Percentiles rank a stretch among this genome's conserved stretches.
These are phyloP conservation scores for Phytophthora ohioensis DNA, from an alignment of 352 stramenopile species.

Conservation along the genomic window DNA sequence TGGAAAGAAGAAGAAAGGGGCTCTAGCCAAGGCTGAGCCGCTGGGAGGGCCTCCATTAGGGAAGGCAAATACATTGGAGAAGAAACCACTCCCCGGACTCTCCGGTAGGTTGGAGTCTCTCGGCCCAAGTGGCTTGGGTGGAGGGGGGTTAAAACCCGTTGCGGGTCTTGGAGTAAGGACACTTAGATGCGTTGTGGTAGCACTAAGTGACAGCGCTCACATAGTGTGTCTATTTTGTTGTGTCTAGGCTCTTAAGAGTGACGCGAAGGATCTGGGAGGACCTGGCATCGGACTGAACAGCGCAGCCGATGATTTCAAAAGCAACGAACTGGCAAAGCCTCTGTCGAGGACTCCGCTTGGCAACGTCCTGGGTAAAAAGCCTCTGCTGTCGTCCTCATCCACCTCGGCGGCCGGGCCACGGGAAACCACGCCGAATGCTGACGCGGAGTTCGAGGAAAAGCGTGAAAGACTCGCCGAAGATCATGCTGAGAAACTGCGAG, in stretches of 20 bases:
- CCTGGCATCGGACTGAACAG: conserved; percentile 9
- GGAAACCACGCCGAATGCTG: conserved; percentile 51
- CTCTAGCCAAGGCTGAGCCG: conserved; percentile 49
- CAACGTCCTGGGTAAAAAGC: conserved; percentile 60
- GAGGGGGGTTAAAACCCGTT: conserved; percentile 52
- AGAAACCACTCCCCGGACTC: conserved; percentile 73
- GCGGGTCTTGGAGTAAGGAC: conserved; percentile 58
- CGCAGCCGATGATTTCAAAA: conserved; percentile 21
- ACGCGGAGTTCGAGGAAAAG: conserved; percentile 59
- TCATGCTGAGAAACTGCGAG: conserved; percentile 43
- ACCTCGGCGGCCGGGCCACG: conserved; percentile 24
- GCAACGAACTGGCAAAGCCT: conserved; percentile 30
- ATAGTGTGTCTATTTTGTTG: conserved; percentile 1
- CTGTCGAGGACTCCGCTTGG: conserved; percentile 65
- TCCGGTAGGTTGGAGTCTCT: conserved; percentile 46
- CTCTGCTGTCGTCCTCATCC: conserved; percentile 41
- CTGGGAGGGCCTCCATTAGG: conserved; percentile 53
- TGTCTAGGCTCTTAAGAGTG: conserved; percentile 43
- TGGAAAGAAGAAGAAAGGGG: conserved; percentile 69
- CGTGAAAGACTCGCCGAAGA: conserved; percentile 59
- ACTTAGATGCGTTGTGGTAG: background rate
- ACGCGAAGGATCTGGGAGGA: conserved; percentile 32
- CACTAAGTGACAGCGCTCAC: background rate
- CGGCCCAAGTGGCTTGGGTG: conserved; percentile 33
- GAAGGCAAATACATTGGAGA: conserved; percentile 62